Conservation (phyloP, 352 stramenopile species). For the Globisporangium parvum region DNA sequence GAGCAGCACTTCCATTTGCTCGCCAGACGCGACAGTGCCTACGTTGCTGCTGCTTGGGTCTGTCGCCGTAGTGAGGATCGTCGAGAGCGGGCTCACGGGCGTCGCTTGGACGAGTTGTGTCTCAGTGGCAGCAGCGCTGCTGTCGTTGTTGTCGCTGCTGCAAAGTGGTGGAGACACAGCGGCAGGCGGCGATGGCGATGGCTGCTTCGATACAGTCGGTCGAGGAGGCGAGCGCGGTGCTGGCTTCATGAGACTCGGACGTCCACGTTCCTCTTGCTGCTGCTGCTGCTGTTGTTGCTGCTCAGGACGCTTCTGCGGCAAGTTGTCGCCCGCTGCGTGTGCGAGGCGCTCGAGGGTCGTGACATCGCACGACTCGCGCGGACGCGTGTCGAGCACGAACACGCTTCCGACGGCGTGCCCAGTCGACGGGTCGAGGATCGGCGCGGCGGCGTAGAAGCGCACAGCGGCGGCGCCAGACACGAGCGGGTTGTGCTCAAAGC, state of each 20-base stretch:
- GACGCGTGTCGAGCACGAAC: conserved; percentile 79
- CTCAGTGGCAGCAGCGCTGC: neutral
- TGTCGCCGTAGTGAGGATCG: conserved; percentile 7
- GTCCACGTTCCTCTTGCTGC: neutral
- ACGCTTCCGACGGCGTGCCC: conserved; percentile 64
- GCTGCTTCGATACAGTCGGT: conserved; percentile 29
- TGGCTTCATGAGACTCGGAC: neutral
- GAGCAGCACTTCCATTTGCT: conserved; percentile 67
- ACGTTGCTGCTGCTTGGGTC: neutral
- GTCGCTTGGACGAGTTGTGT: neutral
- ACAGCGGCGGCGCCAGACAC: conserved; percentile 85
- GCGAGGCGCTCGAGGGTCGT: conserved; percentile 64
- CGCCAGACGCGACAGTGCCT: conserved; percentile 5
- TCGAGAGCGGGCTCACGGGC: conserved; percentile 9
- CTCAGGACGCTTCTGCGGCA: conserved; percentile 18
- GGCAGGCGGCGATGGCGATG: conserved; percentile 10
- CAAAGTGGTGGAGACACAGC: conserved; percentile 2
- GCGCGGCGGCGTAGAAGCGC: conserved; percentile 91
- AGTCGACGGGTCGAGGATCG: conserved; percentile 53
- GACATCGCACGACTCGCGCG: conserved; percentile 63
- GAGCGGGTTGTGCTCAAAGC: conserved; percentile 87
- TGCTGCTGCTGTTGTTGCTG: conserved; percentile 1
- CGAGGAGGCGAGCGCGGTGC: conserved; percentile 6
- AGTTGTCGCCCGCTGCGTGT: conserved; percentile 47
- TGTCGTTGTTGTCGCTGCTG: conserved; percentile 1